These are phyloP conservation scores for Selaginella moellendorffii DNA, from an alignment of 75 land plant species.

Conservation along the genomic window DNA sequence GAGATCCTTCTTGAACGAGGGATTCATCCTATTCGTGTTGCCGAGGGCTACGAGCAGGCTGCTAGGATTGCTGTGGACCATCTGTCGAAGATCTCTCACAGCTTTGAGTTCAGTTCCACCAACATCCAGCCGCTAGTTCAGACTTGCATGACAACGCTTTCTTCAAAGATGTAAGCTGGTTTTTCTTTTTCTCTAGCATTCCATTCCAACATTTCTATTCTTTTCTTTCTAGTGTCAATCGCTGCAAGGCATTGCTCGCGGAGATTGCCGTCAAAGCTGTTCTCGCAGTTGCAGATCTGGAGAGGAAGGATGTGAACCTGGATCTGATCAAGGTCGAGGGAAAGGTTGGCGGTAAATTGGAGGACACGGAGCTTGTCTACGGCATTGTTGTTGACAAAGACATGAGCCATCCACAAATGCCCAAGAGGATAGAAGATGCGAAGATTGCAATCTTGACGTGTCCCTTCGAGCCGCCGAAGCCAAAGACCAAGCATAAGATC, in stretches of 20 bases:
- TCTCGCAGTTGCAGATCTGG: conserved; percentile 86
- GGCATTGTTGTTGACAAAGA: conserved; percentile 95
- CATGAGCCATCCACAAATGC: conserved; percentile 99
- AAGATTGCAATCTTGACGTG: conserved; percentile 95
- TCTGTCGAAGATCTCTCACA: conserved; percentile 52
- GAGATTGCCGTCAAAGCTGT: conserved; percentile 98
- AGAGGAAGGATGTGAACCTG: conserved; percentile 90
- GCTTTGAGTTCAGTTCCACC: conserved; percentile 46
- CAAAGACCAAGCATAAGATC: conserved; percentile 98
- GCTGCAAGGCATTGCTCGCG: conserved; percentile 77
- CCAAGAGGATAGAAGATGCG: conserved; percentile 78
- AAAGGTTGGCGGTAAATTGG: conserved; percentile 89
- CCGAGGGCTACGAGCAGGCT: conserved; percentile 96
- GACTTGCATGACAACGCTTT: conserved; percentile 94
- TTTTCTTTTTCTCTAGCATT: background rate
- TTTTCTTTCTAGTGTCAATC: conserved; percentile 58
- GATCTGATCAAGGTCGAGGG: conserved; percentile 96
- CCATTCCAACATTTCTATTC: background rate
- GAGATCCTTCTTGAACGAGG: conserved; percentile 80
- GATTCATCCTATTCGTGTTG: conserved; percentile 91
- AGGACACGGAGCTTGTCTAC: conserved; percentile 81
- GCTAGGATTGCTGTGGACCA: conserved; percentile 88
- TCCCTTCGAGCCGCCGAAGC: conserved; percentile 99
- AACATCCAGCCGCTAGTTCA: conserved; percentile 73
- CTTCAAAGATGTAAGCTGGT: conserved; percentile 77